Percentiles rank a stretch among this genome's conserved stretches.
phyloP scores from a whole-genome alignment of 805 yeast genomes.

The Kuraishia cidri region DNA sequence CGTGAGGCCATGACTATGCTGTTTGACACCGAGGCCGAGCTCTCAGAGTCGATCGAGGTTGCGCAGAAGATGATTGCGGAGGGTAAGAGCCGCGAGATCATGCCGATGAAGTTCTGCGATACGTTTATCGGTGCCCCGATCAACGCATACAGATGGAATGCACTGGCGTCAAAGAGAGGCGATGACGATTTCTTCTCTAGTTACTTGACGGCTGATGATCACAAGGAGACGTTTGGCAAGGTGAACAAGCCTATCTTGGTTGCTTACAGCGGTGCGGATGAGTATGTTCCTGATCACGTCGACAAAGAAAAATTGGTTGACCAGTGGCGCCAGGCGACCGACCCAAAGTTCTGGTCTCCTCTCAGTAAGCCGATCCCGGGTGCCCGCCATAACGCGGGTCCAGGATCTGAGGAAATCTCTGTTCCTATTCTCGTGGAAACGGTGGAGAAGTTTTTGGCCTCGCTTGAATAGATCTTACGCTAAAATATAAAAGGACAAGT shows the following conservation, averaged over 20 bases:
- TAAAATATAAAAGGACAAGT: too few relatives aligned
- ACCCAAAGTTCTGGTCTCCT: constrained; percentile 39
- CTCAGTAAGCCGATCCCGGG: constrained; percentile 44
- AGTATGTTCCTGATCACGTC: constrained; percentile 44
- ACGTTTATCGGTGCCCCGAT: constrained; percentile 44
- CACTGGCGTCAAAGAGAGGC: constrained; percentile 48
- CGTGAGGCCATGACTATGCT: constrained; percentile 31
- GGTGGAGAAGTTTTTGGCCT: too few relatives aligned
- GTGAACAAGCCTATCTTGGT: constrained; percentile 37
- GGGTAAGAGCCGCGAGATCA: constrained; percentile 36
- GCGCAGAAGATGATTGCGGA: constrained; percentile 28
- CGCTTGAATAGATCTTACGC: too few relatives aligned
- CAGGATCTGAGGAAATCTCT: too few relatives aligned
- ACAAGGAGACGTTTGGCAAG: constrained; percentile 42
- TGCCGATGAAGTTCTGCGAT: constrained; percentile 40
- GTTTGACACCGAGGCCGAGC: constrained; percentile 4
- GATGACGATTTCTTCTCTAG: constrained; percentile 77
- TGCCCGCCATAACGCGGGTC: constrained; percentile 49
- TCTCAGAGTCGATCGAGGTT: constrained; percentile 15
- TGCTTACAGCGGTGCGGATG: constrained; percentile 52
- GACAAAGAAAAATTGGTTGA: constrained; percentile 38
- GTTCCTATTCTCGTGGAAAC: too few relatives aligned
- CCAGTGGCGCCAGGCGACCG: constrained; percentile 37
- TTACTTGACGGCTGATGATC: constrained; percentile 40
- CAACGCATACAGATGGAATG: constrained; percentile 62